phyloP scores from a whole-genome alignment of 306 rosid species.

The Ochetophila trinervis region DNA sequence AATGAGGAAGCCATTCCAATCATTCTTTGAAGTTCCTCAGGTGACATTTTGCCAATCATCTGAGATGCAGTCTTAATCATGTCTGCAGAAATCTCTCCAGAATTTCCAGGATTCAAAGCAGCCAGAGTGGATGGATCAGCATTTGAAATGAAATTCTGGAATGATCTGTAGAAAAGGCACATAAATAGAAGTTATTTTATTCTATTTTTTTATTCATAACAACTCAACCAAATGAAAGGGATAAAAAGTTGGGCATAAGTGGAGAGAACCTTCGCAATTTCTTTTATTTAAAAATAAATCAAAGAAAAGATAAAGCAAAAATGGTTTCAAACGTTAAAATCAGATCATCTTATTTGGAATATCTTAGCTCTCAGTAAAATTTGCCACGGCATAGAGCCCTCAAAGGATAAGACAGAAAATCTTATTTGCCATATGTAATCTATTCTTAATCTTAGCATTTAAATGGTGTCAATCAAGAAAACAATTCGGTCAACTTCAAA shows the following conservation, averaged over 20 bases:
- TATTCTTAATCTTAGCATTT: too few relatives aligned
- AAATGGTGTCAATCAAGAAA: too few relatives aligned
- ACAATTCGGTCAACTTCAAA: too few relatives aligned
- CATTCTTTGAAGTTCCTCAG: slow-evolving; percentile 77
- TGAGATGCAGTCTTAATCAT: slow-evolving; percentile 76
- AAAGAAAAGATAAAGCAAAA: background rate
- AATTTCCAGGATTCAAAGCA: slow-evolving; percentile 56
- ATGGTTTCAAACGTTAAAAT: background rate
- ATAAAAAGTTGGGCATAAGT: background rate
- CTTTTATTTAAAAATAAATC: background rate
- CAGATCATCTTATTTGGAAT: background rate
- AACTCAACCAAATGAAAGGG: slow-evolving; percentile 8
- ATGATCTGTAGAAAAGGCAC: slow-evolving; percentile 47
- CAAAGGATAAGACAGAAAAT: too few relatives aligned
- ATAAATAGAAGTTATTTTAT: too few relatives aligned
- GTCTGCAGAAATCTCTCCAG: slow-evolving; percentile 66
- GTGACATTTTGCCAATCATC: slow-evolving; percentile 81
- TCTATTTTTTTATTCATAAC: background rate
- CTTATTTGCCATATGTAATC: too few relatives aligned
- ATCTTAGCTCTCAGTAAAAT: background rate
- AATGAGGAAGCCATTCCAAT: slow-evolving; percentile 80
- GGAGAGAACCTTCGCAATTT: background rate
- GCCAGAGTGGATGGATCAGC: slow-evolving; percentile 67
- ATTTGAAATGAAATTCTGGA: slow-evolving; percentile 74
- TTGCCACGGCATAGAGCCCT: too few relatives aligned